These are phyloP conservation scores for Bocquillonia castaneifolia DNA, from an alignment of 441 rosid genomes.

Conservation along the genomic window DNA sequence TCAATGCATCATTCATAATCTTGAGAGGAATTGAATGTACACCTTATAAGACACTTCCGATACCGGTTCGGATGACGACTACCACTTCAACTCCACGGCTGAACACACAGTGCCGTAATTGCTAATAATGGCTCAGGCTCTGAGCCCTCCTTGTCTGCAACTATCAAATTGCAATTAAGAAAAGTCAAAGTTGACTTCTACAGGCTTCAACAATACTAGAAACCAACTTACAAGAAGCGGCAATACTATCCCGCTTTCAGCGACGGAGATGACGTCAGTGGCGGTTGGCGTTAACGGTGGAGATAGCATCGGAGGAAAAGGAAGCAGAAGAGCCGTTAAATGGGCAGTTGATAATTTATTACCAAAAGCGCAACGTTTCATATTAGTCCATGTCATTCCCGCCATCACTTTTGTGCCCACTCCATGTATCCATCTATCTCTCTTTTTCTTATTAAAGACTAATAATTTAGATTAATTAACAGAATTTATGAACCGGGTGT, in stretches of 20 bases:
- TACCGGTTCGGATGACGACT: too few species aligned
- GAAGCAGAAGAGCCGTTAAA: conserved; percentile 73
- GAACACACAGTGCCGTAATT: too few species aligned
- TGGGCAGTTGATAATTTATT: conserved; percentile 67
- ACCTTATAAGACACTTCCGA: too few species aligned
- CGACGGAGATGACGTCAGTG: conserved; percentile 31
- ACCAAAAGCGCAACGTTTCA: conserved; percentile 45
- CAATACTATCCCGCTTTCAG: neutral
- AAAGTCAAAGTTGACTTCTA: conserved; percentile 12
- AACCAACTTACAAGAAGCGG: too few species aligned
- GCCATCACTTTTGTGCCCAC: conserved; percentile 58
- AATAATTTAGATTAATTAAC: too few species aligned
- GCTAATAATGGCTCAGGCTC: too few species aligned
- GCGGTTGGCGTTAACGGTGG: conserved; percentile 70
- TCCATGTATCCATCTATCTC: conserved; percentile 43
- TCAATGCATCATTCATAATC: too few species aligned
- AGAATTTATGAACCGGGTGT: neutral
- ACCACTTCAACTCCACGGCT: too few species aligned
- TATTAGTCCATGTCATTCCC: conserved; percentile 69
- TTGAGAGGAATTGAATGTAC: too few species aligned
- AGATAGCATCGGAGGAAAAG: conserved; percentile 54
- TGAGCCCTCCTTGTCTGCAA: too few species aligned
- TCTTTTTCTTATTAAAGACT: neutral
- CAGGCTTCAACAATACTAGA: too few species aligned
- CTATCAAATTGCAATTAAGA: too few species aligned